Percentiles rank a stretch among this genome's conserved stretches.
phyloP scores from a whole-genome alignment of 192 early-diverging fungal genomes.

The Chytriomyces sp. region DNA sequence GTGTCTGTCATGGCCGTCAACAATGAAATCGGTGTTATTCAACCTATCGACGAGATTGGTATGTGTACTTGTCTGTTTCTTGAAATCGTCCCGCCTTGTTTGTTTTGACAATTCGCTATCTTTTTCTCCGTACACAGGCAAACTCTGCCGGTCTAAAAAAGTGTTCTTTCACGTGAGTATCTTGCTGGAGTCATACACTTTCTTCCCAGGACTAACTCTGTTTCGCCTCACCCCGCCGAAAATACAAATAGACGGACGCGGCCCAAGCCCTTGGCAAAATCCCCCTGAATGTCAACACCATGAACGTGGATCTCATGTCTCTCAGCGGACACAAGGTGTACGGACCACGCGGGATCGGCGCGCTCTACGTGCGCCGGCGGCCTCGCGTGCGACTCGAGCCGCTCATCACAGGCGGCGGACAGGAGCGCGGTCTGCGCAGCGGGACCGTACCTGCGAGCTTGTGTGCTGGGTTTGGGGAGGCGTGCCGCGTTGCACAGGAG shows the following conservation, averaged over 20 bases:
- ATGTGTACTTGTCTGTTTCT: too few species aligned
- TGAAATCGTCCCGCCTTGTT: too few species aligned
- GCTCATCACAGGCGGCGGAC: constrained; percentile 90
- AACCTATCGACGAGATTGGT: constrained; percentile 88
- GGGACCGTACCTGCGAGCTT: constrained; percentile 93
- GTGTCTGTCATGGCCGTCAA: constrained; percentile 98
- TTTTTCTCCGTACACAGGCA: constrained; percentile 27
- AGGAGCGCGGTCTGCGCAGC: constrained; percentile 91
- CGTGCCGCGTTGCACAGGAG: constrained; percentile 72
- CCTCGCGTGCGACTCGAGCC: constrained; percentile 93
- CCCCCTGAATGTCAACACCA: constrained; percentile 84
- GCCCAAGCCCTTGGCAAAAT: constrained; percentile 97
- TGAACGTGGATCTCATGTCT: constrained; percentile 95
- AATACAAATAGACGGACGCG: constrained; percentile 75
- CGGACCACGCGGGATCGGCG: constrained; percentile 96
- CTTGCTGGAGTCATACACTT: neutral
- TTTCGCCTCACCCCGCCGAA: too few species aligned
- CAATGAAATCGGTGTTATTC: constrained; percentile 98
- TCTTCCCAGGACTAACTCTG: neutral
- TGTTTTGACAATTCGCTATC: neutral
- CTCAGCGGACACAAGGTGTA: constrained; percentile 98
- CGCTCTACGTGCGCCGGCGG: constrained; percentile 87
- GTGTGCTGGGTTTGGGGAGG: constrained; percentile 87
- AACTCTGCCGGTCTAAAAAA: constrained; percentile 80
- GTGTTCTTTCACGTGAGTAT: constrained; percentile 81